Evolutionary conservation across 106 monocot genomes (phyloP), one percentile per base, ranked within the genome.

Genomic region (Acorus gramineus): DNA sequence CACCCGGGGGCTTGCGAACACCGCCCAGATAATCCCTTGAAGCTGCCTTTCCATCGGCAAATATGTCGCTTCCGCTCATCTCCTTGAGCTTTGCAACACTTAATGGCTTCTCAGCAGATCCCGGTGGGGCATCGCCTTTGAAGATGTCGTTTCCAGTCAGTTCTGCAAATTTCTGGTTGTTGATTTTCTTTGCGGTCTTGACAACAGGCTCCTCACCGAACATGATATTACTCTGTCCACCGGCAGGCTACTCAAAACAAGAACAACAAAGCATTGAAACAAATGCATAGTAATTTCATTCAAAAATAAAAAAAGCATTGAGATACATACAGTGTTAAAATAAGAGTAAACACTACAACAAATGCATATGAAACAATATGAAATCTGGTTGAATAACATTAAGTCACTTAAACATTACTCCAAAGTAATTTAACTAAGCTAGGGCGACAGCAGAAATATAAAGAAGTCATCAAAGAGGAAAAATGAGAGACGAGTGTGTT

Each of bases 31-130:
- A 82, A 43, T 92, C 85, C 3, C 84, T 55, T 4, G 82, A 59
- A 2, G 68, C 47, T 3, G 80, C 71, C 65, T 87, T 87, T 4
- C 80, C 92, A 42, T 87, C 92, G 0, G 86, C 87, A 62, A 92
- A 92, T n/a, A 90, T 90, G 46, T 90, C 67, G 42, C 77, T 90
- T 66, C 89, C 89, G 8, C 75, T 85, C 75, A 90, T 85, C 72
- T 90, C 89, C 69, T 58, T 71, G 47, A 90, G 78, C 64, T 85
- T 90, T 0, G 85, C 82, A 0, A 60, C 46, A 53, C 89, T 90
- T 42, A 90, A 67, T 0, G 68, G 67, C 77, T 90, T 90, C 65
- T 90, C 89, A 1, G 70, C 74, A 3, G 85, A 75, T 3, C 75
- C 69, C 4, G 77, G 89, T 1, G 72, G 60, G 0, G 69, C 56